phyloP scores from a whole-genome alignment of 495 filamentous ascomycete species.

The Aspergillus egyptiacus region DNA sequence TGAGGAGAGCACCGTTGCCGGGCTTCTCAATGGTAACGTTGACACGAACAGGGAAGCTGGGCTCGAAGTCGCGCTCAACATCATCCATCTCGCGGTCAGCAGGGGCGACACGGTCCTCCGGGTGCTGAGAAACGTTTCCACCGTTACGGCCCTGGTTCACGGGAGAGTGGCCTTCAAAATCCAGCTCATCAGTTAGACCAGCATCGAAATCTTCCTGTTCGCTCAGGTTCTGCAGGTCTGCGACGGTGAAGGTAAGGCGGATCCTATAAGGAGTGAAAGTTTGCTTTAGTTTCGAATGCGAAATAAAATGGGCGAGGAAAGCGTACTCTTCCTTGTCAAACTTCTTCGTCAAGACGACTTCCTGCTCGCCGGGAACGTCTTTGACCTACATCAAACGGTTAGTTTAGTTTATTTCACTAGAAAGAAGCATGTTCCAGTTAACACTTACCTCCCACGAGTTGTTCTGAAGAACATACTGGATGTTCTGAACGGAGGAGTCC shows the following conservation, averaged over 20 bases:
- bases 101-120: slow-evolving; percentile 53
- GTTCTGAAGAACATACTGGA: slow-evolving; percentile 67
- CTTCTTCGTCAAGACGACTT: slow-evolving; percentile 75
- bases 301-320: not conserved
- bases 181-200: slow-evolving; percentile 44
- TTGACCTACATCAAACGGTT: slow-evolving; percentile 47
- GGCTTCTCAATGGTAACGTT: slow-evolving; percentile 85
- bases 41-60: slow-evolving; percentile 72
- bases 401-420: not conserved
- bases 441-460: slow-evolving; percentile 59
- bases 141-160: slow-evolving; percentile 45
- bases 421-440: slow-evolving; percentile 14
- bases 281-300: not conserved
- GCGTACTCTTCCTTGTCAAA: slow-evolving; percentile 84
- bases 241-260: slow-evolving; percentile 85
- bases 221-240: slow-evolving; percentile 74
- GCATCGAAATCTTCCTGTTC: slow-evolving; percentile 50
- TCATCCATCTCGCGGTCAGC: slow-evolving; percentile 52
- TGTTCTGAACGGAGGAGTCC: slow-evolving; percentile 61
- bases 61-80: slow-evolving; percentile 42
- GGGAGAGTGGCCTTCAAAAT: slow-evolving; percentile 49
- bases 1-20: slow-evolving; percentile 69
- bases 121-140: slow-evolving; percentile 47
- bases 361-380: slow-evolving; percentile 76
- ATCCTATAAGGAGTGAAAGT: slow-evolving; percentile 50